Base-by-base conservation (phyloP, 352 stramenopile genomes). In the Thraustotheca clavata region DNA sequence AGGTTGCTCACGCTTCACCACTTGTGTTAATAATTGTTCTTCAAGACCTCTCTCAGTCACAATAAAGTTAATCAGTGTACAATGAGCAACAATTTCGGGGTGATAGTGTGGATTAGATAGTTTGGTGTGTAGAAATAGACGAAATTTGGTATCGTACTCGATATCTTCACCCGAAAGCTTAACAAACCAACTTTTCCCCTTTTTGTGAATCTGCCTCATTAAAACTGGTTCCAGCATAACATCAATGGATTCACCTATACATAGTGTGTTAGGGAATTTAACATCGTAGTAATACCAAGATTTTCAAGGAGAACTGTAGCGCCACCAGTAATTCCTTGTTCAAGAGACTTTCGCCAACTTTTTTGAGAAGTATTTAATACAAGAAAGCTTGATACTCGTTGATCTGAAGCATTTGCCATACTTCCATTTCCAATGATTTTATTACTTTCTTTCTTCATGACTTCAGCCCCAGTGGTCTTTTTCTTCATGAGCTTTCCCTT, bases 11-110 rank as follows among this genome's bases (percentile, higher is more conserved):
- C 88, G 57, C n/a, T 89, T 89, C 0, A 98, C 90, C 4, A 97
- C 88, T 31, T 80, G 89, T 0, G 86, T 85, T 0, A 97, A 69
- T 4, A 97, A 69, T 60, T 97, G 89, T 36, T 97, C 89, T 69
- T 96, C 88, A 0, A 97, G 71, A 0, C 89, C 89, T 43, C 79
- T 82, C 47, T 96, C 83, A 11, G 91, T 98, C 22, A 97, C 91
- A 43, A 92, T 96, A 50, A 97, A 98, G 69, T 98, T 94, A 54
- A 98, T 96, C 0, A 98, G 73, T 38, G 89, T 97, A 60, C 88
- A 97, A 60, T 96, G 92, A 26, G 90, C 88, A 16, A 93, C 70
- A n/a, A 97, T 80, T 62, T 97, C 91, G 0, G 91, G 91, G 1
- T 83, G 79, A 65, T 95, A 98, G 68, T 98, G 90, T 4, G 90